phyloP scores from a whole-genome alignment of 2,329 filamentous ascomycete genomes.

The Colletotrichum magnum region DNA sequence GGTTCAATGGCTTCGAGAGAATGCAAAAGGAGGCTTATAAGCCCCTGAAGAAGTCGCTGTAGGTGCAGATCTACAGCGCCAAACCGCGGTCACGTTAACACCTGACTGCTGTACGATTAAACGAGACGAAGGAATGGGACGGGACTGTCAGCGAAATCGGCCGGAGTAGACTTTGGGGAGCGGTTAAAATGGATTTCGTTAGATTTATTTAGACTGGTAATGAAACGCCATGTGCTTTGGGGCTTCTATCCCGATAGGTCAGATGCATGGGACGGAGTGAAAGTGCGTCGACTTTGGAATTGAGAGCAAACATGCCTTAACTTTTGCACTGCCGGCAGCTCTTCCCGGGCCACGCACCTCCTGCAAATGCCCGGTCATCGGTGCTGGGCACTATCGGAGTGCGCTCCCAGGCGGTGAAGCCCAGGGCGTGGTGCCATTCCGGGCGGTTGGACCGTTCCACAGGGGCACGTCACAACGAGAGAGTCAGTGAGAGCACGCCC shows the following conservation, averaged over 20 bases:
- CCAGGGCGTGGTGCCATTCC: conserved; percentile 27
- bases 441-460: conserved; percentile 25
- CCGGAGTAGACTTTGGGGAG: conserved; percentile 2
- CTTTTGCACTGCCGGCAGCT: conserved; percentile 14
- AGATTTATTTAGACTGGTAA: conserved; percentile 13
- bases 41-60: conserved; percentile 47
- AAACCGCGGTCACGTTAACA: no score
- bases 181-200: conserved; percentile 13
- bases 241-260: conserved; percentile 17
- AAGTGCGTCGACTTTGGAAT: not conserved
- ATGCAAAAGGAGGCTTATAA: conserved; percentile 54
- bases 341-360: conserved; percentile 11
- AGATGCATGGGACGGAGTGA: conserved; percentile 6
- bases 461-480: conserved; percentile 26
- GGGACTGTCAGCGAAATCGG: conserved; percentile 21
- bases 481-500: conserved; percentile 8
- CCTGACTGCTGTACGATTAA: not conserved
- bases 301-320: conserved; percentile 5
- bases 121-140: no score
- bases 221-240: conserved; percentile 18
- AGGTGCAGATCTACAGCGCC: conserved; percentile 4
- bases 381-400: conserved; percentile 1
- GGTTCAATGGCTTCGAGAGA: conserved; percentile 71
- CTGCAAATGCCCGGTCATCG: conserved; percentile 29
- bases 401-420: conserved; percentile 33